Evolutionary conservation across 495 filamentous ascomycete species (phyloP), one percentile per base, ranked within the genome.

Genomic region (Xylaria venustula): DNA sequence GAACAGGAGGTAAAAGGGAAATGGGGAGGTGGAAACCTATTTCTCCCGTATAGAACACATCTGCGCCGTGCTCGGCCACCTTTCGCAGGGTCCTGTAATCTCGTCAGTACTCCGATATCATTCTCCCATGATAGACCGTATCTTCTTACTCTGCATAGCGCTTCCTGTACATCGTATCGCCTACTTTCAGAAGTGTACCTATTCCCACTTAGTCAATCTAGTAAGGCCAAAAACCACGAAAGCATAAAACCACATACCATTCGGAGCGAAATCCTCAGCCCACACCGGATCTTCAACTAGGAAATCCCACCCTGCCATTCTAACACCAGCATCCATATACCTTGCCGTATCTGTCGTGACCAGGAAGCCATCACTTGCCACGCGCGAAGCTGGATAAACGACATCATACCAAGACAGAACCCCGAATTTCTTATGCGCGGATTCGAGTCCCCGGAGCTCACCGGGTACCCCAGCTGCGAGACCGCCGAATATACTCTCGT

Each of bases 181-280:
- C 89, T 8, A 92, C 69, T 11, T 80, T 79, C 0, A 96, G 66
- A 2, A 88, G 75, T 0, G 62, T 70, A 5, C 77, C 77, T 79
- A 20, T 20, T 6, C 14, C 1, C 14, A 22, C n/a, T n/a, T n/a
- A 17, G 42, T 61, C 22, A 64, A 17, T 17, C 54, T 41, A 56
- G 32, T 3, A 22, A 46, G 14, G 22, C 34, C 11, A 41, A 22
- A 25, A 0, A 19, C 19, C 14, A 4, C 11, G 28, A 1, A 30
- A 36, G 22, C 32, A n/a, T 15, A 7, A 9, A 37, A 11, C 7
- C 25, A n/a, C n/a, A 56, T 60, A 75, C 80, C 81, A 54, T 93
- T 87, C 0, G 93, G 93, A 14, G 92, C 92, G 71, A 96, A 97
- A 62, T 97, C 93, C 20, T 89, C 67, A 3, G 92, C 90, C 88